Evolutionary conservation across 2,329 filamentous ascomycete species (phyloP).

Genomic region (Fusarium goolgardi): DNA sequence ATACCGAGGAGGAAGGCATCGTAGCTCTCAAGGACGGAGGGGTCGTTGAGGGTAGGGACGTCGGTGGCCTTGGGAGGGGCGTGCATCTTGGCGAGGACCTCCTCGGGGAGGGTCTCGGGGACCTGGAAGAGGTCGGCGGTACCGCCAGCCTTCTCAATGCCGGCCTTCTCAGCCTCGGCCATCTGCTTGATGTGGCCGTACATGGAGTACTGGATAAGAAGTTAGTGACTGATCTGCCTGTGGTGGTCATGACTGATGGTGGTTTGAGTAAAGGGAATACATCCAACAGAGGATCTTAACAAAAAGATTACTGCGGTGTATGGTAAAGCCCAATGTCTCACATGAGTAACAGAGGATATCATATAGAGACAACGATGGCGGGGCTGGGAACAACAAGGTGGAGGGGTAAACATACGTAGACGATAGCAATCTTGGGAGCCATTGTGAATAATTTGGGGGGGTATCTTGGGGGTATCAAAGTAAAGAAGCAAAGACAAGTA

Average conservation of each 20-base stretch:
- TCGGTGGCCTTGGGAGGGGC: slow-evolving; percentile 79
- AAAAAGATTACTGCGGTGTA: not conserved
- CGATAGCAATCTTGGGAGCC: slow-evolving; percentile 92
- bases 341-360: slow-evolving; percentile 7
- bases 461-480: slow-evolving; percentile 27
- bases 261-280: slow-evolving; percentile 1
- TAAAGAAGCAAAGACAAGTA: slow-evolving; percentile 17
- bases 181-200: slow-evolving; percentile 89
- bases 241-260: not conserved
- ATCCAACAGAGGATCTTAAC: not conserved
- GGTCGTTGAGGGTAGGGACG: slow-evolving; percentile 71
- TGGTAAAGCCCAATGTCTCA: not conserved
- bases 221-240: slow-evolving; percentile 21
- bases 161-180: slow-evolving; percentile 90
- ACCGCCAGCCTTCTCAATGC: slow-evolving; percentile 89
- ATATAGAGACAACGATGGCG: slow-evolving; percentile 11
- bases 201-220: slow-evolving; percentile 80
- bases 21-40: slow-evolving; percentile 74
- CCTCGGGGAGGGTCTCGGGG: slow-evolving; percentile 84
- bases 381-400: slow-evolving; percentile 7
- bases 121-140: slow-evolving; percentile 86
- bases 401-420: slow-evolving; percentile 73
- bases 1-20: slow-evolving; percentile 94
- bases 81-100: slow-evolving; percentile 91
- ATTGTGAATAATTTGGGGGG: slow-evolving; percentile 62